Conservation (phyloP, 2,329 filamentous ascomycete genomes). For the Fusarium pseudograminearum region DNA sequence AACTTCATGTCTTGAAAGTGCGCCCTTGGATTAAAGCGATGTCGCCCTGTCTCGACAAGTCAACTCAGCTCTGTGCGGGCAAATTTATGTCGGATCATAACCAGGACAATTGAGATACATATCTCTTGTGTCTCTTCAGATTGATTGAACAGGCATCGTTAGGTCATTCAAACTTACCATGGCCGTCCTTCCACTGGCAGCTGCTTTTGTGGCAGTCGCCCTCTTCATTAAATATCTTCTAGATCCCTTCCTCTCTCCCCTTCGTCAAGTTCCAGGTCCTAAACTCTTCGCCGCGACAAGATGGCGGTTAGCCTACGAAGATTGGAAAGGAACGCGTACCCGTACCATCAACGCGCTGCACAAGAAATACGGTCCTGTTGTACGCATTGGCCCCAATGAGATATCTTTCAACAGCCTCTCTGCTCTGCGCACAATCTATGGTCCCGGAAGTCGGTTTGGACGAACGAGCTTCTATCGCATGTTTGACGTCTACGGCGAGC, state of each 20-base stretch:
- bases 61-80: not conserved
- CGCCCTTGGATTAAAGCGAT: not conserved
- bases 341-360: slow-evolving; percentile 58
- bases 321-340: slow-evolving; percentile 58
- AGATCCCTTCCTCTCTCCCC: slow-evolving; percentile 21
- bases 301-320: slow-evolving; percentile 60
- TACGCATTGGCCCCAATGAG: slow-evolving; percentile 62
- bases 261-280: slow-evolving; percentile 50
- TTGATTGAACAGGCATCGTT: not conserved
- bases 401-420: slow-evolving; percentile 57
- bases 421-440: slow-evolving; percentile 66
- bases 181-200: not conserved
- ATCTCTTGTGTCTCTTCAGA: not conserved
- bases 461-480: slow-evolving; percentile 65
- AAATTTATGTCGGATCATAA: not conserved
- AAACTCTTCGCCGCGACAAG: slow-evolving; percentile 56
- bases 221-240: slow-evolving; percentile 20
- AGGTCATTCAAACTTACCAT: not conserved
- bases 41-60: not conserved
- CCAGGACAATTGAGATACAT: not conserved
- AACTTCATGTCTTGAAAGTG: not conserved
- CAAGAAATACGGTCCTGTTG: slow-evolving; percentile 58
- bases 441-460: slow-evolving; percentile 63
- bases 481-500: slow-evolving; percentile 65
- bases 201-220: not conserved